A percentile compares a stretch with the other conserved stretches of the same genome.
Evolutionary conservation across 805 yeast genomes (phyloP).

Genomic region (Teunomyces tritomae): DNA sequence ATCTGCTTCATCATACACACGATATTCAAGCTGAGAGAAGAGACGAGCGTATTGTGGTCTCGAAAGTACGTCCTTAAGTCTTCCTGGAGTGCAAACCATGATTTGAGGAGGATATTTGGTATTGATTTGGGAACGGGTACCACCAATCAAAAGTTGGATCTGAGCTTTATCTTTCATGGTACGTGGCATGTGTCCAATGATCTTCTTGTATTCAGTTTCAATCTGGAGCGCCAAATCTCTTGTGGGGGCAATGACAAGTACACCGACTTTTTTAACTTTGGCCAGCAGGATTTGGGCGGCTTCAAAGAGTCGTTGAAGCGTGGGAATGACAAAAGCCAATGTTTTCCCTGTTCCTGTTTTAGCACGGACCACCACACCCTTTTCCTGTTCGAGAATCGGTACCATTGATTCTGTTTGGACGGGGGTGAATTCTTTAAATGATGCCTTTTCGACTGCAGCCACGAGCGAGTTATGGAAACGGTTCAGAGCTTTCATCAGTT

Average conservation of each 20-base stretch:
- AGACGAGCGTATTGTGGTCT: constrained; percentile 43
- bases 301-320: constrained; percentile 56
- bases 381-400: constrained; percentile 51
- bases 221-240: constrained; percentile 89
- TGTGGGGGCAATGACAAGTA: constrained; percentile 82
- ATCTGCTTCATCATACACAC: constrained; percentile 91
- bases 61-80: constrained; percentile 61
- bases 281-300: constrained; percentile 9
- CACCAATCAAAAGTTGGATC: constrained; percentile 60
- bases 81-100: constrained; percentile 87
- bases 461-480: constrained; percentile 3
- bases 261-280: constrained; percentile 17
- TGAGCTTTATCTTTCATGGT: constrained; percentile 13
- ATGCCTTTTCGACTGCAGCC: constrained; percentile 39
- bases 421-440: constrained; percentile 56
- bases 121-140: constrained; percentile 41
- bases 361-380: constrained; percentile 81
- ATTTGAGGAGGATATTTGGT: constrained; percentile 49
- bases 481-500: neutral
- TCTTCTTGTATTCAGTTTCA: constrained; percentile 56
- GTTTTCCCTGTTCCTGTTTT: constrained; percentile 97
- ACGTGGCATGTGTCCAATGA: constrained; percentile 26
- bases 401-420: constrained; percentile 65
- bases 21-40: constrained; percentile 55
- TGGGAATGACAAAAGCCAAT: constrained; percentile 81